These are phyloP conservation scores for Monilinia fructigena DNA, from an alignment of 2,329 filamentous ascomycete genomes.

Conservation along the genomic window DNA sequence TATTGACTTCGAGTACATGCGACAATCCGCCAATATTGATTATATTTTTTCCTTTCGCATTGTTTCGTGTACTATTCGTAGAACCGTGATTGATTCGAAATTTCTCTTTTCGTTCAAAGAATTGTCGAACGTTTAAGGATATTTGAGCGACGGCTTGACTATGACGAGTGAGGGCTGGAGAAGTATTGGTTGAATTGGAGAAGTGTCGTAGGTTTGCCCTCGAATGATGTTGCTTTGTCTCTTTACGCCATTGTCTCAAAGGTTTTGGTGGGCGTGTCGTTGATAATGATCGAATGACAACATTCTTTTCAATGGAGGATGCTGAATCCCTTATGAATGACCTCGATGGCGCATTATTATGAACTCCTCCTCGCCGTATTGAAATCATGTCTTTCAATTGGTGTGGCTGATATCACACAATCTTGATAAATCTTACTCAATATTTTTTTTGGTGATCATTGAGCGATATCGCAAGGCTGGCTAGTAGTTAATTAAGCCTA, in stretches of 20 bases:
- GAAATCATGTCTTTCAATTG: constrained; percentile 12
- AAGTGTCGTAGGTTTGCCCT: neutral
- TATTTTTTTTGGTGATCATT: neutral
- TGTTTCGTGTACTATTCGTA: constrained; percentile 52
- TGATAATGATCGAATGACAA: neutral
- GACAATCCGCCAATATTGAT: constrained; percentile 51
- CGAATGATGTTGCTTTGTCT: neutral
- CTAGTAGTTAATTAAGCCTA: neutral
- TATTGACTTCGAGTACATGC: constrained; percentile 47
- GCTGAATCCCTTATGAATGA: neutral
- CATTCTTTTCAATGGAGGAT: neutral
- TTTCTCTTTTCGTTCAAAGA: constrained; percentile 48
- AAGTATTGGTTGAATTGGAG: neutral
- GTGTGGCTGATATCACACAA: constrained; percentile 7
- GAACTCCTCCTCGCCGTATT: constrained; percentile 1
- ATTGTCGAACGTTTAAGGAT: constrained; percentile 46
- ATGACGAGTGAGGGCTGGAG: constrained; percentile 39
- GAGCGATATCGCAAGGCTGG: neutral
- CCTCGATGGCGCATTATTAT: neutral
- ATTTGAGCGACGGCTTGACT: constrained; percentile 47
- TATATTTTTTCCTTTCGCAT: constrained; percentile 43
- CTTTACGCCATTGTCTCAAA: neutral
- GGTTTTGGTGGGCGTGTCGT: constrained; percentile 8
- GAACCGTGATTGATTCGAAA: constrained; percentile 59
- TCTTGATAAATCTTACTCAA: neutral